These are phyloP conservation scores for Platismatia glauca DNA, from an alignment of 495 filamentous ascomycete genomes.

Conservation along the genomic window DNA sequence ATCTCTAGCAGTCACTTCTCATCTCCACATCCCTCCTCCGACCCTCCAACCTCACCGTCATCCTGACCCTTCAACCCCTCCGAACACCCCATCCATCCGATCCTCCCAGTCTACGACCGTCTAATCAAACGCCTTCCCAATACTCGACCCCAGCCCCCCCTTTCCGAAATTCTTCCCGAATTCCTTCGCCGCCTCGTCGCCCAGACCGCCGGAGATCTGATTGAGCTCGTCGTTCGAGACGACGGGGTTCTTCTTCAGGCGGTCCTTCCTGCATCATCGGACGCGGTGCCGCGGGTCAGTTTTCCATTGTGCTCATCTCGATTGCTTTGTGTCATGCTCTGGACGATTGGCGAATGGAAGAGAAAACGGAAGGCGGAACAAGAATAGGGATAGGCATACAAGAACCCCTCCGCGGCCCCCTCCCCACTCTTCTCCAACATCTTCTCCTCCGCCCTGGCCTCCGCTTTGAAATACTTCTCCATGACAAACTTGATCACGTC, in stretches of 20 bases:
- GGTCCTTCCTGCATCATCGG: constrained; percentile 14
- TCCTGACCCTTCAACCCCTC: not conserved
- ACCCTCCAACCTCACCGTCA: not conserved
- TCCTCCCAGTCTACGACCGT: too few relatives aligned
- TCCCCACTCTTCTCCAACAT: constrained; percentile 13
- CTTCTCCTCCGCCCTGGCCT: constrained; percentile 20
- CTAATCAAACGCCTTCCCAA: constrained; percentile 17
- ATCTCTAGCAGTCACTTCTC: not conserved
- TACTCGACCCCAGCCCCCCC: constrained; percentile 1
- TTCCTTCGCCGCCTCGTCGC: constrained; percentile 11
- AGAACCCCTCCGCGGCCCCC: constrained; percentile 14
- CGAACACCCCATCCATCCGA: too few relatives aligned
- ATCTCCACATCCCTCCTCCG: not conserved
- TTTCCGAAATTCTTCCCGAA: constrained; percentile 15
- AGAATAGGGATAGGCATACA: constrained; percentile 9
- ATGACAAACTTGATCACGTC: constrained; percentile 10
- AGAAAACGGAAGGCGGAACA: not conserved
- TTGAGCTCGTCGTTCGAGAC: constrained; percentile 17
- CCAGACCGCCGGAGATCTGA: constrained; percentile 10
- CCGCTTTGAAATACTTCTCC: constrained; percentile 20
- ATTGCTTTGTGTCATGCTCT: too few relatives aligned
- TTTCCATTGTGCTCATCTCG: too few relatives aligned
- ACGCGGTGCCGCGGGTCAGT: too few relatives aligned
- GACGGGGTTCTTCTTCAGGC: constrained; percentile 22
- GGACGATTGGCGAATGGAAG: too few relatives aligned